phyloP scores from a whole-genome alignment of 129 eudicot species.

The Flaveria bidentis region DNA sequence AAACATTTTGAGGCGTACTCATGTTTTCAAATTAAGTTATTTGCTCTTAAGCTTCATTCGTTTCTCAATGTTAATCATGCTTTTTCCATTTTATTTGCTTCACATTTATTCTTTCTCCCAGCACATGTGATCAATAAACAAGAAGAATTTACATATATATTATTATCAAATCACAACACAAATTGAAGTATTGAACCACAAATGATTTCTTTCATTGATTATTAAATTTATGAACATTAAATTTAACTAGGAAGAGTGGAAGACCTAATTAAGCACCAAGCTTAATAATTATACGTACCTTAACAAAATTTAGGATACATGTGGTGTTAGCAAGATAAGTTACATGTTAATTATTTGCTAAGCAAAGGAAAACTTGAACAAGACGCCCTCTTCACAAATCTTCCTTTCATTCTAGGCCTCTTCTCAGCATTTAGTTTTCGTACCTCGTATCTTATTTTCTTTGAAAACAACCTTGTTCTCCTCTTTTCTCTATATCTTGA shows the following conservation, averaged over 20 bases:
- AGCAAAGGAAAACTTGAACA: conserved; percentile 41
- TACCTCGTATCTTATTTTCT: conserved; percentile 88
- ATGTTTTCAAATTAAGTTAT: no score
- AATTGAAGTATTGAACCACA: not conserved
- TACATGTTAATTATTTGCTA: conserved; percentile 38
- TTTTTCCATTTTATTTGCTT: no score
- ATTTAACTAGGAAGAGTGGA: conserved; percentile 14
- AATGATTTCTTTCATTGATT: conserved; percentile 19
- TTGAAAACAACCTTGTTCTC: conserved; percentile 74
- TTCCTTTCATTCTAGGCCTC: conserved; percentile 90
- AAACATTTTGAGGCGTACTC: no score
- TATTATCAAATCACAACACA: not conserved
- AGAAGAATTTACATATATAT: no score
- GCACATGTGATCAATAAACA: no score
- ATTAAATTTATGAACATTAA: conserved; percentile 30
- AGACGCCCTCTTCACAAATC: conserved; percentile 68
- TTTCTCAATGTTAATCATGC: no score
- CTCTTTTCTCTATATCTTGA: conserved; percentile 90
- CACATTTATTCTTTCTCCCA: no score
- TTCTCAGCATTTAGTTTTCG: conserved; percentile 83
- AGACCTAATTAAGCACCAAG: conserved; percentile 30
- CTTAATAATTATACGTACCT: conserved; percentile 11
- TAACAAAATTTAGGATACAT: conserved; percentile 17
- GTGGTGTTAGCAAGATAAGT: conserved; percentile 25
- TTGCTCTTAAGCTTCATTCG: no score